Evolutionary conservation across 257 asterid genomes (phyloP), one percentile per base, ranked within the genome.

Genomic region (Nicotiana tabacum): DNA sequence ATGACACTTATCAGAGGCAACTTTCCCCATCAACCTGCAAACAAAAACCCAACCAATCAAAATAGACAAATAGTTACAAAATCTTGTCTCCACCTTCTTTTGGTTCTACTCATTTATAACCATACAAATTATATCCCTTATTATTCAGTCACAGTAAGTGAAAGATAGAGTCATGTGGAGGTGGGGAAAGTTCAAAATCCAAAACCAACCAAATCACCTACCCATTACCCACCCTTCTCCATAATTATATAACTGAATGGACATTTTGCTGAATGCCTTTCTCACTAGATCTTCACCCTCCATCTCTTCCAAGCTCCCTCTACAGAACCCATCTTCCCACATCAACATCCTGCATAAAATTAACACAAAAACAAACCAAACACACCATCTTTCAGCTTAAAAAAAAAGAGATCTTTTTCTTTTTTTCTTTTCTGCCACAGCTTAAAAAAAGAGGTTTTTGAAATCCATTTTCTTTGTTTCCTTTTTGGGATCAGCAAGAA

Each of bases 171-270:
- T 43, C 11, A 43, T 79, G 76, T 77, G 72, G 85, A 80, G 83
- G 67, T 83, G 86, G 90, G 85, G 90, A 83, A 85, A 88, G 84
- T 68, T 78, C 15, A 85, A 86, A 87, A 83, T 90, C 91, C 88
- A 81, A 89, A 66, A 87, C 83, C 86, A 87, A 90, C 83, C 87
- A 87, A 90, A 88, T 88, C 90, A 94, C 97, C 97, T 93, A 96
- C 99, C 98, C 87, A 96, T 93, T 93, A 96, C 99, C 99, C 98
- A 96, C 99, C 99, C 99, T 96, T 96, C 99, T 94, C 99, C 99
- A 92, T 96, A 96, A 91, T 96, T 96, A 91, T 96, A 96, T 87
- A 96, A 88, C 83, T 96, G 98, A 89, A 94, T 96, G 80, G 99
- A 96, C 99, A 96, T 96, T 85, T 96, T 96, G 93, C 98, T 96